phyloP scores from a whole-genome alignment of 1,139 yeast genomes.

The Hyphopichia khmerensis region DNA sequence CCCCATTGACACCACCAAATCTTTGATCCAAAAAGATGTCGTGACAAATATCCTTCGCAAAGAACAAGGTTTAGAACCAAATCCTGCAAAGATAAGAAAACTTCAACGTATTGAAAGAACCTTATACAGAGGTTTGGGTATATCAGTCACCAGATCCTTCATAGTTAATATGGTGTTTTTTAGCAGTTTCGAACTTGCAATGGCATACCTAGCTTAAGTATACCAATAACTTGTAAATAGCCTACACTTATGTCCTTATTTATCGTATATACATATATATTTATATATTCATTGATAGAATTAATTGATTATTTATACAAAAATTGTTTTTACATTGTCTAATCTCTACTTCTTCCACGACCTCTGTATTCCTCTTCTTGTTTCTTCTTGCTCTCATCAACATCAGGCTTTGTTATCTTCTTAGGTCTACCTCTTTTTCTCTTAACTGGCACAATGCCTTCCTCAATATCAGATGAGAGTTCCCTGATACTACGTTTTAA shows the following conservation, averaged over 20 bases:
- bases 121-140: conserved; percentile 76
- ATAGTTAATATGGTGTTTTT: conserved; percentile 76
- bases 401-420: conserved; percentile 1
- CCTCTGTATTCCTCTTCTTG: conserved; percentile 5
- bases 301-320: not conserved
- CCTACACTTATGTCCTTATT: not conserved
- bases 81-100: conserved; percentile 29
- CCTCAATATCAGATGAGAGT: conserved; percentile 22
- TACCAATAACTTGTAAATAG: not conserved
- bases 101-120: conserved; percentile 39
- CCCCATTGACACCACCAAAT: conserved; percentile 79
- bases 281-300: not conserved
- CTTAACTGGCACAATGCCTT: conserved; percentile 13
- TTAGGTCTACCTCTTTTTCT: conserved; percentile 12
- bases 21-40: conserved; percentile 70
- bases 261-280: not conserved
- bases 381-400: conserved; percentile 5
- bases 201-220: conserved; percentile 45
- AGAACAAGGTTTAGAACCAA: conserved; percentile 41
- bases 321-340: not conserved
- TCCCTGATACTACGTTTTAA: conserved; percentile 34
- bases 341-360: conserved; percentile 1
- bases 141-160: conserved; percentile 68
- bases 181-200: conserved; percentile 65
- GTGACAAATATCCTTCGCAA: conserved; percentile 62